A percentile compares a stretch with the other conserved stretches of the same genome.
These are phyloP conservation scores for Metarhizium sp. DNA, from an alignment of 2,329 filamentous ascomycete species.

Conservation along the genomic window DNA sequence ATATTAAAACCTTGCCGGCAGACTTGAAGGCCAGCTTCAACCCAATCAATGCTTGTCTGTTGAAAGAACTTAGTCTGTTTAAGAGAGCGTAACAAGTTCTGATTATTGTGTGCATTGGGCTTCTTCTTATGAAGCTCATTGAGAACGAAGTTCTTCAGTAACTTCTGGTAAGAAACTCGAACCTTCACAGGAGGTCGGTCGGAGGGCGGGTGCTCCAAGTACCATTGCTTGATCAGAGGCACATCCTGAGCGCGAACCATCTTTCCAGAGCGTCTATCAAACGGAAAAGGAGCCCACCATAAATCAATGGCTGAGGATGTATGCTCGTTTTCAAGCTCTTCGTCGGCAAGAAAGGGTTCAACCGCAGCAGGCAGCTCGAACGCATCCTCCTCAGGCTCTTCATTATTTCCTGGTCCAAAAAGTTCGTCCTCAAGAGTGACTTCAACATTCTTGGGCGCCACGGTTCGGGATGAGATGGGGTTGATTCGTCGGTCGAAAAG, in stretches of 20 bases:
- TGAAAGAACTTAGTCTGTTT: conserved; percentile 99
- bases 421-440: conserved; percentile 89
- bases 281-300: conserved; percentile 98
- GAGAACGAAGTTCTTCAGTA: conserved; percentile 90
- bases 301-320: conserved; percentile 85
- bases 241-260: conserved; percentile 98
- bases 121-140: conserved; percentile 96
- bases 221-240: conserved; percentile 95
- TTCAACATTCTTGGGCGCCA: conserved; percentile 89
- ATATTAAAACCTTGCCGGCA: conserved; percentile 99
- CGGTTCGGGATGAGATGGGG: conserved; percentile 89
- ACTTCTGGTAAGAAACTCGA: conserved; percentile 94
- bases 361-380: conserved; percentile 74
- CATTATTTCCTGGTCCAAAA: conserved; percentile 71
- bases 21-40: conserved; percentile 95
- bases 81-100: conserved; percentile 78
- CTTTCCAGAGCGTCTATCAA: conserved; percentile 83
- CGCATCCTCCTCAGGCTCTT: conserved; percentile 66
- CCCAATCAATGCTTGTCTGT: conserved; percentile 98
- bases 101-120: conserved; percentile 91
- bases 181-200: conserved; percentile 88
- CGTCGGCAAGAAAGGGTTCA: conserved; percentile 82
- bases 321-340: conserved; percentile 80
- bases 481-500: conserved; percentile 98
- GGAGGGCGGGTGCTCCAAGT: conserved; percentile 86